Evolutionary conservation across 306 rosid species (phyloP).

Genomic region (Hippophae rhamnoides): DNA sequence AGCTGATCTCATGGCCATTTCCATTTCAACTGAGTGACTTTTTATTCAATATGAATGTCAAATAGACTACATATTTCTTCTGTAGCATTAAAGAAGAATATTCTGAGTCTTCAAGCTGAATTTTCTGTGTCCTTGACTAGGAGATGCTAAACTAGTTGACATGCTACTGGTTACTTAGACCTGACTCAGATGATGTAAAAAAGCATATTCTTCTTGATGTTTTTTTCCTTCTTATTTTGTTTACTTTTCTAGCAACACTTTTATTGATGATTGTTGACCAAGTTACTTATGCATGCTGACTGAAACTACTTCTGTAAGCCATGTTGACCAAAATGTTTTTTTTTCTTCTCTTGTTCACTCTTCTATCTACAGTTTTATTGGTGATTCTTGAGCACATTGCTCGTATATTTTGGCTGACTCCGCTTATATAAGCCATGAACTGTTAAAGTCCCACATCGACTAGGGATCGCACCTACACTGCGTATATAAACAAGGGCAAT

Average conservation of each 20-base stretch:
- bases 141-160: not conserved
- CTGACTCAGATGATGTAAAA: not conserved
- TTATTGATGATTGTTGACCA: not conserved
- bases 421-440: not conserved
- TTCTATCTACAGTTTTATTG: not conserved
- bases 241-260: not conserved
- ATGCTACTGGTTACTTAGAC: not conserved
- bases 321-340: not conserved
- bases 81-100: not conserved
- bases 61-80: conserved; percentile 1
- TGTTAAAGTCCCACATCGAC: no score
- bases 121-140: not conserved
- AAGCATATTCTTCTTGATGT: not conserved
- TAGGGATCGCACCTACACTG: no score
- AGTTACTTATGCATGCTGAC: not conserved
- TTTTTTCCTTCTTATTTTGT: not conserved
- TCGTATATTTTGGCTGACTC: not conserved
- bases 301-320: not conserved
- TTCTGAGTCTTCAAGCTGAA: not conserved
- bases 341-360: not conserved
- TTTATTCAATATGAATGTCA: conserved; percentile 4
- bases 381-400: not conserved
- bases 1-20: conserved; percentile 22
- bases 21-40: conserved; percentile 8
- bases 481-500: no score